Conservation (phyloP, 140 eudicot genomes). For the Oenanthe javanica region DNA sequence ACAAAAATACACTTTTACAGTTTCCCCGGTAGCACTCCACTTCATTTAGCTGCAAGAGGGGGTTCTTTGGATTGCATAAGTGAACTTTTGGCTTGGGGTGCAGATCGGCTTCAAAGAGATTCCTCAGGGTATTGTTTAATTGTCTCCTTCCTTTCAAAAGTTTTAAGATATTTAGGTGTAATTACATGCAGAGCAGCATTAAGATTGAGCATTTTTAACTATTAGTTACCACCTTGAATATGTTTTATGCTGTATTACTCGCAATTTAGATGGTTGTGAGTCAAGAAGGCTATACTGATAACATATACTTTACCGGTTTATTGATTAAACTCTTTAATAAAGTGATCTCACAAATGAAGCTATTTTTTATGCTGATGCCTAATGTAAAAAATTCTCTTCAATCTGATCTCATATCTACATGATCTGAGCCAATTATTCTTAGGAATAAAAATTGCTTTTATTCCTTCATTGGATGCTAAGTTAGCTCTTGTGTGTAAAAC, state of each 20-base stretch:
- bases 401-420: not conserved
- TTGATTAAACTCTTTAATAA: not conserved
- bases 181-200: not conserved
- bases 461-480: conserved; percentile 7
- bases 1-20: conserved; percentile 24
- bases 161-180: not conserved
- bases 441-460: not conserved
- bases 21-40: conserved; percentile 84
- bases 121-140: conserved; percentile 55
- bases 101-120: conserved; percentile 88
- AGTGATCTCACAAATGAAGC: conserved; percentile 1
- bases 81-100: conserved; percentile 95
- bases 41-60: conserved; percentile 97
- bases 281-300: not conserved
- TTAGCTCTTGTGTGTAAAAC: not conserved
- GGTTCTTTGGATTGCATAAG: conserved; percentile 94
- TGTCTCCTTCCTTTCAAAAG: not conserved
- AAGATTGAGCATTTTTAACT: not conserved
- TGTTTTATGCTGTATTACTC: not conserved
- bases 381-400: not conserved
- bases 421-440: not conserved
- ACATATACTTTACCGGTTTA: not conserved
- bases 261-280: not conserved
- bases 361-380: conserved; percentile 4
- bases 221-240: not conserved